These are phyloP conservation scores for Ophiostoma ulmi DNA, from an alignment of 2,329 filamentous ascomycete genomes.

Conservation along the genomic window DNA sequence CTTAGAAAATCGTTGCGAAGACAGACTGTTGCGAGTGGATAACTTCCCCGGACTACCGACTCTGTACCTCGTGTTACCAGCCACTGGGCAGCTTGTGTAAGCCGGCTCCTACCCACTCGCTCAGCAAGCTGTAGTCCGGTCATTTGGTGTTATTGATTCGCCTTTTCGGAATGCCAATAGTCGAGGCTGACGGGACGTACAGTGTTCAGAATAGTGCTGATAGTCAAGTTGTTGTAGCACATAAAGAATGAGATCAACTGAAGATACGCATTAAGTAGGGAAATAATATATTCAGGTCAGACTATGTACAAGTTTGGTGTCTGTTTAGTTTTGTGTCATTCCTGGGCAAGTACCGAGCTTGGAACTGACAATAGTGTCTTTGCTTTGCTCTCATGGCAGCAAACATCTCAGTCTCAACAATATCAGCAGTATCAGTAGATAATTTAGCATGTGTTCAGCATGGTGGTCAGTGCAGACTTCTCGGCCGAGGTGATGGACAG, in stretches of 20 bases:
- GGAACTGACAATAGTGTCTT: background rate
- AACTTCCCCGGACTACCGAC: background rate
- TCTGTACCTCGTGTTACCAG: background rate
- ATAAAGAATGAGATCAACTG: background rate
- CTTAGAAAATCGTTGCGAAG: background rate
- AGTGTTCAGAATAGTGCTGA: background rate
- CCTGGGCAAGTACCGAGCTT: background rate
- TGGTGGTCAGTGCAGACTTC: slow-evolving; percentile 60
- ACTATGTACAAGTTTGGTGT: slow-evolving; percentile 12
- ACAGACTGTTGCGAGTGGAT: background rate
- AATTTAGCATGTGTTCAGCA: slow-evolving; percentile 56
- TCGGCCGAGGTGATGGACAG: slow-evolving; percentile 67
- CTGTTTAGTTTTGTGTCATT: background rate
- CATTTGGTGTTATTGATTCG: background rate
- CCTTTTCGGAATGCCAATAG: background rate
- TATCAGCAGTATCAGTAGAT: background rate
- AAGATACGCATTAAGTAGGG: background rate
- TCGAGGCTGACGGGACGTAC: background rate
- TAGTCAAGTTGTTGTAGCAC: background rate
- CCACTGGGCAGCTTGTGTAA: background rate
- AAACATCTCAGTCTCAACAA: background rate
- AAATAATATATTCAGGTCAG: background rate
- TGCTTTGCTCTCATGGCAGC: background rate
- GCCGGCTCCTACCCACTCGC: background rate
- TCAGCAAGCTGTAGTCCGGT: background rate